Evolutionary conservation across 2,329 filamentous ascomycete genomes (phyloP).

Genomic region (Trichoderma lentiforme): DNA sequence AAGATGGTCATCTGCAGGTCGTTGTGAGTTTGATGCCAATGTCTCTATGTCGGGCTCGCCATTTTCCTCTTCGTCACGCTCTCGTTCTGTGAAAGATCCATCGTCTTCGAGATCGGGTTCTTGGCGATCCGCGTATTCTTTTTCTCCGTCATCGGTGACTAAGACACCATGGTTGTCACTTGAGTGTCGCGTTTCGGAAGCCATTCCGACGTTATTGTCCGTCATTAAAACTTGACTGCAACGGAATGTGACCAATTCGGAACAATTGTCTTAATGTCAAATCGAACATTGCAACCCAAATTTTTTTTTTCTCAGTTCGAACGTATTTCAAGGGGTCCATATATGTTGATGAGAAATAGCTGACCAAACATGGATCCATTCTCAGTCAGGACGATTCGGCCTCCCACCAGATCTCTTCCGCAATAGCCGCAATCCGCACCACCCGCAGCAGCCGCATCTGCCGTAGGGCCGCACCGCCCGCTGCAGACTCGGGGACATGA

Average conservation of each 20-base stretch:
- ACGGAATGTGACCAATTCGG: neutral
- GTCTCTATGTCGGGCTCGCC: neutral
- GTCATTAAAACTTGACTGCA: neutral
- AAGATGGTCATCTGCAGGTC: neutral
- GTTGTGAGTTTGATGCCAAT: neutral
- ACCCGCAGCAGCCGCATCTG: neutral
- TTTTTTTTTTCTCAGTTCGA: neutral
- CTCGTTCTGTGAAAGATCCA: neutral
- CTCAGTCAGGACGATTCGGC: neutral
- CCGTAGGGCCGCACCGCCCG: neutral
- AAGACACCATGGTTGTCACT: neutral
- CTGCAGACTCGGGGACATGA: neutral
- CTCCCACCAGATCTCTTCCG: neutral
- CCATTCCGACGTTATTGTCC: neutral
- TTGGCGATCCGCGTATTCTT: neutral
- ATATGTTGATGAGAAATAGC: neutral
- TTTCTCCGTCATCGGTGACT: neutral
- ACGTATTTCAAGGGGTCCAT: neutral
- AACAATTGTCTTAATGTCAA: neutral
- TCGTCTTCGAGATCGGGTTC: neutral
- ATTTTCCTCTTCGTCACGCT: neutral
- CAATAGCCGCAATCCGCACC: neutral
- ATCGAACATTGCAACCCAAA: neutral
- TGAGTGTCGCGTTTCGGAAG: neutral
- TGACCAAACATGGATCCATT: neutral